Evolutionary conservation across 148 eudicot species (phyloP), one percentile per base, ranked within the genome.

Genomic region (Polygonum aviculare): DNA sequence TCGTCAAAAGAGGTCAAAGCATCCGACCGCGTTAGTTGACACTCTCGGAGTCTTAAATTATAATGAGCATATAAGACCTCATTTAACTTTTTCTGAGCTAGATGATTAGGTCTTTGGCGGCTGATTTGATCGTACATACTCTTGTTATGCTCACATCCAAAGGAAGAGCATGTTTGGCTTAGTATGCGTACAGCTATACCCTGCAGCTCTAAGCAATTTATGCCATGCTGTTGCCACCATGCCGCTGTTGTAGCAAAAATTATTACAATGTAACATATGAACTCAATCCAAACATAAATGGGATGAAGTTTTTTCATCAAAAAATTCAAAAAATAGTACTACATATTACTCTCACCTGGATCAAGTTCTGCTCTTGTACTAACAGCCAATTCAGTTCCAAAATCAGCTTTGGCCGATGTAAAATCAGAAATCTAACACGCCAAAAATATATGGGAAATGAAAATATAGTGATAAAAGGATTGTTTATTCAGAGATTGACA

Each of bases 161-260:
- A 85, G 54, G 94, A 90, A 40, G 97, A 90, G 77, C 97, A 93
- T 14, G 94, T 88, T 76, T 94, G 98, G 83, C 98, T 94, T 80
- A 94, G 79, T 81, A 94, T 88, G 73, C 93, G 91, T 65, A 94
- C 90, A 84, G 98, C 90, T 55, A 94, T 85, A 48, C 84, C 76
- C 80, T 90, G 98, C 83, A 94, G 81, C 81, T 94, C 98, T 85
- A 88, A 85, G 80, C 97, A 94, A 84, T 88, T 90, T 74, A 91
- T 87, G 59, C 98, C 98, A 81, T 94, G 97, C 75, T 94, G 97
- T 81, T 91, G 98, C 98, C 98, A 94, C 97, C 98, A 94, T 80
- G 93, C 91, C 84, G 94, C 98, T 94, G 87, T 57, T 72, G 75
- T 80, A 31, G 72, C 69, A 78, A 65, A 72, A 74, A 39, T 54